Conservation (phyloP, 2,329 filamentous ascomycete species). For the Colletotrichum tabaci region DNA sequence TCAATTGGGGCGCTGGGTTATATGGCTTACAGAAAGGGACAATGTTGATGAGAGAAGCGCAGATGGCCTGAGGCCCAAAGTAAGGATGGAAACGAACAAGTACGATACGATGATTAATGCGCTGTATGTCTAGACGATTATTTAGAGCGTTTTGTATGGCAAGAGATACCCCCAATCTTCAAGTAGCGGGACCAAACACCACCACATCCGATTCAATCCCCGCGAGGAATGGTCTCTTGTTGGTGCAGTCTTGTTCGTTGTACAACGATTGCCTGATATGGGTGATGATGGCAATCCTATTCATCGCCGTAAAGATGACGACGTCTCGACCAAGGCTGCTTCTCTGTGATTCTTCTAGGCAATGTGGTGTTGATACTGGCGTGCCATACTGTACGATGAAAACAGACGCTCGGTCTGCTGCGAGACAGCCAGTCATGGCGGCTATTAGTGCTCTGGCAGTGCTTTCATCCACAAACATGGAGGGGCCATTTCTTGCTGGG, state of each 20-base stretch:
- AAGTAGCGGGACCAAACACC: conserved; percentile 28
- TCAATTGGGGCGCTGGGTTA: conserved; percentile 7
- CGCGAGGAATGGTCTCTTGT: background rate
- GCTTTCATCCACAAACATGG: no score
- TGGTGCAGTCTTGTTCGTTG: background rate
- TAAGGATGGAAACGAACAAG: conserved; percentile 9
- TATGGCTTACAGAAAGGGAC: background rate
- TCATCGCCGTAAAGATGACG: background rate
- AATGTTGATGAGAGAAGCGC: conserved; percentile 23
- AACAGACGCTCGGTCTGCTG: no score
- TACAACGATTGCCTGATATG: background rate
- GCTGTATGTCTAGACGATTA: conserved; percentile 39
- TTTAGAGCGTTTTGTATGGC: conserved; percentile 39
- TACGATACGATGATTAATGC: conserved; percentile 35
- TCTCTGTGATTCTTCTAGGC: no score
- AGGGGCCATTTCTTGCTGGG: no score
- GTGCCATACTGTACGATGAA: no score
- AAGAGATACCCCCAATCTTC: conserved; percentile 42
- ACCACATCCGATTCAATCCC: background rate
- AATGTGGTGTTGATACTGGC: no score
- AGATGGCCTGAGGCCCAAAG: conserved; percentile 12
- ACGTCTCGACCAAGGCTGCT: background rate
- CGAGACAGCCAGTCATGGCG: no score
- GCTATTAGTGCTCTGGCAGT: no score
- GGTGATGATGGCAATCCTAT: background rate